phyloP scores from a whole-genome alignment of 2,329 filamentous ascomycete species.

The Aspergillus caelatus region DNA sequence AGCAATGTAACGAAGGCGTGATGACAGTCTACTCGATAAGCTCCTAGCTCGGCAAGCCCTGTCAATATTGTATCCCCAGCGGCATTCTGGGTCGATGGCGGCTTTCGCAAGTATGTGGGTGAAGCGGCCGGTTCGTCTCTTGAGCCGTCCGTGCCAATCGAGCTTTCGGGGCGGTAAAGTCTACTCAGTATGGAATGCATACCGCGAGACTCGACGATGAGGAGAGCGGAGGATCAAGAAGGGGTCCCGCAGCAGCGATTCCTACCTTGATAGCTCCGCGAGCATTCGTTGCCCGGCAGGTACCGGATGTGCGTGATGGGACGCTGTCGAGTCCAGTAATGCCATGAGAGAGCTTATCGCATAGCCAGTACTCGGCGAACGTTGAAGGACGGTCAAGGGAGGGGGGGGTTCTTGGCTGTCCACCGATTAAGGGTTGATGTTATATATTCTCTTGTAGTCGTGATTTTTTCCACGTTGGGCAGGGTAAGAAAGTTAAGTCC shows the following conservation, averaged over 20 bases:
- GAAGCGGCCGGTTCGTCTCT: neutral
- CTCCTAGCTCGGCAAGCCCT: constrained; percentile 54
- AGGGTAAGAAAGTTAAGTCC: neutral
- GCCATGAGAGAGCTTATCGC: constrained; percentile 15
- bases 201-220: neutral
- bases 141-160: constrained; percentile 3
- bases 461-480: neutral
- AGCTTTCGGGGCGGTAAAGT: constrained; percentile 7
- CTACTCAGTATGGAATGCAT: constrained; percentile 3
- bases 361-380: constrained; percentile 8
- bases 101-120: neutral
- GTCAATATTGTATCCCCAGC: constrained; percentile 41
- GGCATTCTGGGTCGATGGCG: neutral
- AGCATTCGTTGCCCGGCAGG: constrained; percentile 12
- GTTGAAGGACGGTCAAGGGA: neutral
- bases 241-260: neutral
- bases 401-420: neutral
- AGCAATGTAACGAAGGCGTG: constrained; percentile 54
- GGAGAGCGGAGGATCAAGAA: neutral
- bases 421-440: neutral
- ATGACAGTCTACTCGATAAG: constrained; percentile 44
- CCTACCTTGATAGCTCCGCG: constrained; percentile 19
- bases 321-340: constrained; percentile 12
- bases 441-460: neutral
- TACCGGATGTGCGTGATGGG: constrained; percentile 8